These are phyloP conservation scores for Ceratocystis colombiana DNA, from an alignment of 2,329 filamentous ascomycete species.

Conservation along the genomic window DNA sequence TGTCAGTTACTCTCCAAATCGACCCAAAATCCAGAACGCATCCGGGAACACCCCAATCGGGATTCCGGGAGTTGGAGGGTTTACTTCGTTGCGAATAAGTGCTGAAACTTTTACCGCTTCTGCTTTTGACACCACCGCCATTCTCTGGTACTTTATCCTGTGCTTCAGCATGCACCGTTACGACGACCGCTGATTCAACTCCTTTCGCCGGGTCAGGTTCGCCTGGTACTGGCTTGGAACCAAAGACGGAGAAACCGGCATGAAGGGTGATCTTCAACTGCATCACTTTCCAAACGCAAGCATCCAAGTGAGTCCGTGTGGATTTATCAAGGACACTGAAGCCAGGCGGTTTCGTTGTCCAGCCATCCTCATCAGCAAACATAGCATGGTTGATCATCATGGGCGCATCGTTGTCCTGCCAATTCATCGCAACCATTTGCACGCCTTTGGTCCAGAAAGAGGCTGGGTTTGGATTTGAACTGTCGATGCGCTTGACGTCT, in stretches of 20 bases:
- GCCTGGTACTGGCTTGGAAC: slow-evolving; percentile 29
- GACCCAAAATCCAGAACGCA: slow-evolving; percentile 50
- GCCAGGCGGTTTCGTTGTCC: slow-evolving; percentile 71
- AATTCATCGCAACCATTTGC: slow-evolving; percentile 96
- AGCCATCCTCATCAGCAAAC: slow-evolving; percentile 79
- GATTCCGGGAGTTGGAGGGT: slow-evolving; percentile 48
- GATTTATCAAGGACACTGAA: slow-evolving; percentile 48
- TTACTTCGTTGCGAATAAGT: slow-evolving; percentile 52
- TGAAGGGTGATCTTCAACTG: slow-evolving; percentile 62
- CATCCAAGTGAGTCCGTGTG: slow-evolving; percentile 37
- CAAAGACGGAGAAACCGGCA: slow-evolving; percentile 59
- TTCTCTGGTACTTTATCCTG: slow-evolving; percentile 32
- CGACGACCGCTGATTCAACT: slow-evolving; percentile 59
- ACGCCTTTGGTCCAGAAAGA: slow-evolving; percentile 88
- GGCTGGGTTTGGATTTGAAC: slow-evolving; percentile 89
- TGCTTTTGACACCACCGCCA: slow-evolving; percentile 29
- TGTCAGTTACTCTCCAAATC: slow-evolving; percentile 51
- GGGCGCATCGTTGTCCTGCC: slow-evolving; percentile 87
- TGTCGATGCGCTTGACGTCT: slow-evolving; percentile 64
- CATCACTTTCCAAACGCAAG: slow-evolving; percentile 44
- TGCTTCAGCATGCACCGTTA: slow-evolving; percentile 70
- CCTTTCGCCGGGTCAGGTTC: slow-evolving; percentile 10
- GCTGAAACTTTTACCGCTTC: slow-evolving; percentile 39
- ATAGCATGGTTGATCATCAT: slow-evolving; percentile 97
- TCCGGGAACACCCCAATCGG: slow-evolving; percentile 48